Conservation (phyloP, 2,329 filamentous ascomycete genomes). For the Aspergillus jensenii region DNA sequence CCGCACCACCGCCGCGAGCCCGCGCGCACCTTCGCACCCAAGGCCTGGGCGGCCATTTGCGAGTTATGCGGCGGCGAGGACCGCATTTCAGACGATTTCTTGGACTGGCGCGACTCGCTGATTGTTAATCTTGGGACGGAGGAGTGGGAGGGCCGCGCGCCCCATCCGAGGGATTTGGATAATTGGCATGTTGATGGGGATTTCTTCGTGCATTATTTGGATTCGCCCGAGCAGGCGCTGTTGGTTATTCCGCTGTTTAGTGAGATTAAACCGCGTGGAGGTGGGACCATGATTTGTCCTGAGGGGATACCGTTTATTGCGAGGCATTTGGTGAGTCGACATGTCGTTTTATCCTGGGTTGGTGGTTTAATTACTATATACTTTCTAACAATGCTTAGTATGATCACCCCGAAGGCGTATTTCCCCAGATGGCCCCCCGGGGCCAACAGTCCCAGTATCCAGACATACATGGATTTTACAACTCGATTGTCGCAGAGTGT, state of each 20-base stretch:
- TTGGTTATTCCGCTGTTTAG: slow-evolving; percentile 68
- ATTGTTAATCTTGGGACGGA: slow-evolving; percentile 68
- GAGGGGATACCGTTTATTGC: slow-evolving; percentile 60
- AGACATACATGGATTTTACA: neutral
- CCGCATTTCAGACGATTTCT: slow-evolving; percentile 48
- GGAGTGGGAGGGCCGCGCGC: slow-evolving; percentile 52
- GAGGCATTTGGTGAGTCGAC: slow-evolving; percentile 46
- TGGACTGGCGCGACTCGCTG: slow-evolving; percentile 65
- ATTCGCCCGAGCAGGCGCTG: slow-evolving; percentile 67
- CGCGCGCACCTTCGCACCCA: slow-evolving; percentile 59
- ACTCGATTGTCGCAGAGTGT: slow-evolving; percentile 36
- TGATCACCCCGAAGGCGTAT: slow-evolving; percentile 64
- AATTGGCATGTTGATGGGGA: slow-evolving; percentile 71
- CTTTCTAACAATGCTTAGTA: slow-evolving; percentile 30
- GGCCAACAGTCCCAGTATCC: slow-evolving; percentile 19
- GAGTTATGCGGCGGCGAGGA: slow-evolving; percentile 65
- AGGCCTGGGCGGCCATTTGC: slow-evolving; percentile 66
- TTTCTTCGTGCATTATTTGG: slow-evolving; percentile 71
- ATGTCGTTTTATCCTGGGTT: too few species aligned
- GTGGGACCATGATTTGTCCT: slow-evolving; percentile 65
- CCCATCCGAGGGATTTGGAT: slow-evolving; percentile 54
- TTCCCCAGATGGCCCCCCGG: slow-evolving; percentile 60
- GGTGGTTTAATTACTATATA: too few species aligned
- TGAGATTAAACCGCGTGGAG: slow-evolving; percentile 60
- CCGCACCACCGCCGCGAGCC: slow-evolving; percentile 58